Percentiles rank a stretch among this genome's conserved stretches.
phyloP scores from a whole-genome alignment of 495 filamentous ascomycete species.

The Eremomyces bilateralis region DNA sequence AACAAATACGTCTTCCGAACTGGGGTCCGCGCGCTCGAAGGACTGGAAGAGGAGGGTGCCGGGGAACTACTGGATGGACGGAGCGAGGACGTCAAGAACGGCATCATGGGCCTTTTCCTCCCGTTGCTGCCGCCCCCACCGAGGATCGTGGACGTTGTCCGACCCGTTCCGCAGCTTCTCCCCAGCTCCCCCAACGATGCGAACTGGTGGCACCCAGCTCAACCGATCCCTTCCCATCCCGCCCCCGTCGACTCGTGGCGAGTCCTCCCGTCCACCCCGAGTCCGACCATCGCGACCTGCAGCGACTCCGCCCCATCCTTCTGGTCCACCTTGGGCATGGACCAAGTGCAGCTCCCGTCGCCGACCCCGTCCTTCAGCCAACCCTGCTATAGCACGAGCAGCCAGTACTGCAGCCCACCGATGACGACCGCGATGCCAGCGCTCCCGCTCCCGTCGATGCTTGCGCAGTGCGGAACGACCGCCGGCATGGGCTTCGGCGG shows the following conservation, averaged over 20 bases:
- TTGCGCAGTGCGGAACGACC: constrained; percentile 58
- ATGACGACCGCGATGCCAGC: constrained; percentile 21
- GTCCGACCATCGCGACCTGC: constrained; percentile 49
- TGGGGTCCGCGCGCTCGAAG: constrained; percentile 74
- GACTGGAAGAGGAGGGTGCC: constrained; percentile 88
- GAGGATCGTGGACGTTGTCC: constrained; percentile 76
- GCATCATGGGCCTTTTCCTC: constrained; percentile 66
- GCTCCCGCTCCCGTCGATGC: constrained; percentile 43
- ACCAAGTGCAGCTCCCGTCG: constrained; percentile 52
- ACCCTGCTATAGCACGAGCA: constrained; percentile 44
- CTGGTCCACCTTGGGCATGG: constrained; percentile 61
- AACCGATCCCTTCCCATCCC: constrained; percentile 29
- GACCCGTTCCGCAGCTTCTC: constrained; percentile 56
- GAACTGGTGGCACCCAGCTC: constrained; percentile 57
- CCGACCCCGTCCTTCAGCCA: constrained; percentile 61
- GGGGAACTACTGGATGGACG: constrained; percentile 82
- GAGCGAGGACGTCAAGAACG: constrained; percentile 82
- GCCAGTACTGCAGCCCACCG: constrained; percentile 43
- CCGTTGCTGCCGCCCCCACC: constrained; percentile 85
- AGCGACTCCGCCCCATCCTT: constrained; percentile 46
- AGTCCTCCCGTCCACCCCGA: constrained; percentile 59
- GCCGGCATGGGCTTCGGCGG: constrained; percentile 45
- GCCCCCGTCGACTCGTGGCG: constrained; percentile 81
- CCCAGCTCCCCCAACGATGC: constrained; percentile 52
- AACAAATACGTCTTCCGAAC: constrained; percentile 96